Conservation (phyloP, 2,329 filamentous ascomycete genomes). For the Penicillium sp. region DNA sequence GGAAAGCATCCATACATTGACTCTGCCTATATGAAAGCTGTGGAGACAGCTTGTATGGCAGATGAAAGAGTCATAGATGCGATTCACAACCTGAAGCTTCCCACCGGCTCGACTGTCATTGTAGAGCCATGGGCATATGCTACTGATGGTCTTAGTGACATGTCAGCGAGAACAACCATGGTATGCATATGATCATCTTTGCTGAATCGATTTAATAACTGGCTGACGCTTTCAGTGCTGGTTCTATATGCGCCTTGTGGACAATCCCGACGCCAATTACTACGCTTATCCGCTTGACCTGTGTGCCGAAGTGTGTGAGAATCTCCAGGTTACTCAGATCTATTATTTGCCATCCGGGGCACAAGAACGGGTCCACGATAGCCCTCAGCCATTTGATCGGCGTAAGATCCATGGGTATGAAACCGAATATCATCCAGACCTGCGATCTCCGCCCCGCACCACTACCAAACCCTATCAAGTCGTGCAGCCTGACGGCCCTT, state of each 20-base stretch:
- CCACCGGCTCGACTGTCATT: slow-evolving; percentile 45
- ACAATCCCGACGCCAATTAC: slow-evolving; percentile 53
- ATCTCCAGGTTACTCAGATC: slow-evolving; percentile 51
- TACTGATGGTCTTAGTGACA: slow-evolving; percentile 52
- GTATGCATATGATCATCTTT: slow-evolving; percentile 25
- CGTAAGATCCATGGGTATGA: slow-evolving; percentile 35
- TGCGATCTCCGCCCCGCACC: slow-evolving; percentile 30
- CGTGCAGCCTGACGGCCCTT: slow-evolving; percentile 38
- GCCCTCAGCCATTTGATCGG: slow-evolving; percentile 41
- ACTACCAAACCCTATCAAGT: slow-evolving; percentile 39
- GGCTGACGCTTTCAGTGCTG: slow-evolving; percentile 19
- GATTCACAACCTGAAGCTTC: slow-evolving; percentile 41
- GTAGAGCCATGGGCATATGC: slow-evolving; percentile 58
- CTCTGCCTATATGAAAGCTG: slow-evolving; percentile 48
- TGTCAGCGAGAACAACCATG: slow-evolving; percentile 48
- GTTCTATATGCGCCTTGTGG: slow-evolving; percentile 43
- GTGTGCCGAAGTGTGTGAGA: slow-evolving; percentile 52
- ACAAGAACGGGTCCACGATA: slow-evolving; percentile 40
- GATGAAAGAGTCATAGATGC: slow-evolving; percentile 46
- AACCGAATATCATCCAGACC: slow-evolving; percentile 38
- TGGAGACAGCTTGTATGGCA: slow-evolving; percentile 49
- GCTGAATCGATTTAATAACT: neutral
- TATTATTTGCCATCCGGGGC: slow-evolving; percentile 48
- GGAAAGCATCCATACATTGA: slow-evolving; percentile 32
- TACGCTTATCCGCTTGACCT: slow-evolving; percentile 59